Conservation (phyloP, 2,329 filamentous ascomycete genomes). For the Aotearoamyces nothofagi region DNA sequence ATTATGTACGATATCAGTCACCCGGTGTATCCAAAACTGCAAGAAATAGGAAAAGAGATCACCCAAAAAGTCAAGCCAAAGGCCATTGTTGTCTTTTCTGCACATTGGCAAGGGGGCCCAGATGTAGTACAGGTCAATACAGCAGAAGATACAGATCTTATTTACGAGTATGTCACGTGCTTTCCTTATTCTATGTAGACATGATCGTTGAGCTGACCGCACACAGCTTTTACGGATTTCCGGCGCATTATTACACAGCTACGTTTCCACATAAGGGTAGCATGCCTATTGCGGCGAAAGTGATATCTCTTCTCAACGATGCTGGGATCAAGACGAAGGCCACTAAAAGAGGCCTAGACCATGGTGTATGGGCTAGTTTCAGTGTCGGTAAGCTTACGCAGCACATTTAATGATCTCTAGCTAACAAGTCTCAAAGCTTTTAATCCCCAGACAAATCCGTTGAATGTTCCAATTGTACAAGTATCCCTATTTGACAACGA, state of each 20-base stretch:
- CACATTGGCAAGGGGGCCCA: slow-evolving; percentile 53
- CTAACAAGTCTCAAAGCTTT: slow-evolving; percentile 25
- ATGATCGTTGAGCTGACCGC: not conserved
- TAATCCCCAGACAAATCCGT: slow-evolving; percentile 41
- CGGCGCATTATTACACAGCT: slow-evolving; percentile 51
- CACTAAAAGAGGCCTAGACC: slow-evolving; percentile 52
- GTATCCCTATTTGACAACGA: slow-evolving; percentile 53
- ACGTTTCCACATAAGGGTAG: slow-evolving; percentile 50
- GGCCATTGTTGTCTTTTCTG: slow-evolving; percentile 62
- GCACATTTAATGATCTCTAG: not conserved
- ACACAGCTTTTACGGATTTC: slow-evolving; percentile 51
- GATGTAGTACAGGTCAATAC: slow-evolving; percentile 49
- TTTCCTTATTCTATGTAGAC: not conserved
- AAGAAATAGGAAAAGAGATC: slow-evolving; percentile 53
- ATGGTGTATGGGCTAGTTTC: slow-evolving; percentile 62
- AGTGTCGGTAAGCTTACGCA: slow-evolving; percentile 22
- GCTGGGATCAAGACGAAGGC: slow-evolving; percentile 44
- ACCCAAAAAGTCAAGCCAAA: slow-evolving; percentile 54
- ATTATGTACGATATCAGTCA: slow-evolving; percentile 56
- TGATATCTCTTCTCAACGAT: slow-evolving; percentile 36
- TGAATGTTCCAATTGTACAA: slow-evolving; percentile 55
- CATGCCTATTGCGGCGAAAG: slow-evolving; percentile 38
- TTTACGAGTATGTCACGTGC: slow-evolving; percentile 55
- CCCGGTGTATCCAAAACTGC: slow-evolving; percentile 48
- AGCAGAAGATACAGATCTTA: slow-evolving; percentile 45